A percentile compares a stretch with the other conserved stretches of the same genome.
Conservation (phyloP, 2,329 filamentous ascomycete genomes). For the Paraconiothyrium brasiliense region DNA sequence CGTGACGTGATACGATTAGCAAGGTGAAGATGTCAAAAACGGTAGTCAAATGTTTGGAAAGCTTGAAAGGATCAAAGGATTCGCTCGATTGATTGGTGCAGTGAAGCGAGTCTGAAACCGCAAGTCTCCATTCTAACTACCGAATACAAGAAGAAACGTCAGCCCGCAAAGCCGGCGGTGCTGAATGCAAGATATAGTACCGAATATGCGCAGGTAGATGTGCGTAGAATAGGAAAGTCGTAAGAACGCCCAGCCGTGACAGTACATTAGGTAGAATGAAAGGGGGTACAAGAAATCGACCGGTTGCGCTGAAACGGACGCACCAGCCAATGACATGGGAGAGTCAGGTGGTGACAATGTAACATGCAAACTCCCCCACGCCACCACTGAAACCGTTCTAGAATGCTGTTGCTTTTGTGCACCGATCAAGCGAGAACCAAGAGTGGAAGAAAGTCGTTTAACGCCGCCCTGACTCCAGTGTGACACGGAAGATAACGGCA, state of each 20-base stretch:
- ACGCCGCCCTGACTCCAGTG: conserved; percentile 31
- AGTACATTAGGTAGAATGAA: conserved; percentile 15
- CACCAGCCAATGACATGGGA: conserved; percentile 25
- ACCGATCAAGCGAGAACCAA: conserved; percentile 32
- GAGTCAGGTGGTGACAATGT: conserved; percentile 22
- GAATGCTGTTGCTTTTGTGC: conserved; percentile 45
- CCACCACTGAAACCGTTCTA: conserved; percentile 43
- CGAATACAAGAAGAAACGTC: conserved; percentile 21
- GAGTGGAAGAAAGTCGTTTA: conserved; percentile 31
- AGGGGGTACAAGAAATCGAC: conserved; percentile 29
- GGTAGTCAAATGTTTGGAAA: conserved; percentile 26
- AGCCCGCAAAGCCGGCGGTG: conserved; percentile 16
- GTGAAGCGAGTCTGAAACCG: conserved; percentile 20
- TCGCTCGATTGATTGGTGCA: conserved; percentile 23
- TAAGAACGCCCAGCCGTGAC: conserved; percentile 25
- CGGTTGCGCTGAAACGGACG: conserved; percentile 29
- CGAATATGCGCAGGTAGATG: conserved; percentile 25
- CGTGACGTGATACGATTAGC: conserved; percentile 22
- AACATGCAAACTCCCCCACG: conserved; percentile 30
- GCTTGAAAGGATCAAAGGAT: conserved; percentile 13
- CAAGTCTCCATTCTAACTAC: conserved; percentile 41
- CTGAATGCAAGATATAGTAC: conserved; percentile 25
- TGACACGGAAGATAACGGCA: conserved; percentile 30
- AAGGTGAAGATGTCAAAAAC: conserved; percentile 13
- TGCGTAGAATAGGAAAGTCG: conserved; percentile 5